Evolutionary conservation across 805 yeast genomes (phyloP).

Genomic region (Hermanozyma aechmeae): DNA sequence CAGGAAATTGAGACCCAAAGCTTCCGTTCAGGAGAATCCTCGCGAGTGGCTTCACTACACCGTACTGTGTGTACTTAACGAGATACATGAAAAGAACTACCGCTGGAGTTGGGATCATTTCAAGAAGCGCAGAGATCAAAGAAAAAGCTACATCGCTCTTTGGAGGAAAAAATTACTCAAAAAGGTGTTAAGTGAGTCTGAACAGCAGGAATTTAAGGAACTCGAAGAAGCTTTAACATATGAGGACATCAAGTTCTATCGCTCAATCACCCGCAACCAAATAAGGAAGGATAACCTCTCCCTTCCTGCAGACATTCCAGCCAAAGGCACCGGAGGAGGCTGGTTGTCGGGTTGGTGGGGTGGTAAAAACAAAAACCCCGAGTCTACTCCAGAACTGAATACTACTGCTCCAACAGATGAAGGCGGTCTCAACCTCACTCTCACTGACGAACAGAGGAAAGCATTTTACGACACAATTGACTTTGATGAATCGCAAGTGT

Average conservation of each 20-base stretch:
- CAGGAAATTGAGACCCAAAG: constrained; percentile 58
- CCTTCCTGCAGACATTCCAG: constrained; percentile 5
- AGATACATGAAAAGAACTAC: constrained; percentile 71
- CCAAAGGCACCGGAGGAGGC: constrained; percentile 25
- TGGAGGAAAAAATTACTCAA: constrained; percentile 56
- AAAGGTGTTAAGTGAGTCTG: constrained; percentile 14
- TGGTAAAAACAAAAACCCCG: constrained; percentile 9
- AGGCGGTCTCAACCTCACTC: constrained; percentile 16
- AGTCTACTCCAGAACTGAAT: too few species aligned
- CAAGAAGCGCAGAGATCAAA: constrained; percentile 58
- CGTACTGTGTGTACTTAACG: constrained; percentile 63
- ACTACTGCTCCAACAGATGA: too few species aligned
- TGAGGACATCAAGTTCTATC: constrained; percentile 78
- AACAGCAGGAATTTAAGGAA: constrained; percentile 26
- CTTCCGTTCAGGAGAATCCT: constrained; percentile 52
- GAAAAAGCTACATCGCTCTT: constrained; percentile 54
- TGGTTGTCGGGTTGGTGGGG: constrained; percentile 74
- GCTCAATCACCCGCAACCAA: constrained; percentile 68
- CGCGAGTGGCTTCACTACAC: constrained; percentile 76
- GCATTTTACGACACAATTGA: constrained; percentile 93
- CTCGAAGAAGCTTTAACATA: constrained; percentile 55
- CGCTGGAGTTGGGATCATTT: constrained; percentile 88
- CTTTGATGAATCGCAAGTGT: constrained; percentile 56
- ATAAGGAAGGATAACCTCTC: constrained; percentile 43
- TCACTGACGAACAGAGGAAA: constrained; percentile 80